phyloP scores from a whole-genome alignment of 2,329 filamentous ascomycete genomes.

The Colletotrichum lentis region DNA sequence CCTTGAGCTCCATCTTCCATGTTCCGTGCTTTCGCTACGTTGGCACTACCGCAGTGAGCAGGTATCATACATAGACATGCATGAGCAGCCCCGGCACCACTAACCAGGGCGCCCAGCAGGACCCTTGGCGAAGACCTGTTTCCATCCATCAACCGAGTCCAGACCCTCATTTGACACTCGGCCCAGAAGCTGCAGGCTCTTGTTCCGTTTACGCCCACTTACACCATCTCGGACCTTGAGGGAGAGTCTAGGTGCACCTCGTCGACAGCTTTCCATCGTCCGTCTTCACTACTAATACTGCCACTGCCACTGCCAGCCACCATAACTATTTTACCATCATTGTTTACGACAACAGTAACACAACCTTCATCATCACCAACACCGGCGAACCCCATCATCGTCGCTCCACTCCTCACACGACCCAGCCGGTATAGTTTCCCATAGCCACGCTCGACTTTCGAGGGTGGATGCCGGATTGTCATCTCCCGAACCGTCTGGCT shows the following conservation, averaged over 20 bases:
- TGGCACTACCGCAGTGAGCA: slow-evolving; percentile 17
- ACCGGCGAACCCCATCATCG: slow-evolving; percentile 3
- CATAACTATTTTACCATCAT: background rate
- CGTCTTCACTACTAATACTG: background rate
- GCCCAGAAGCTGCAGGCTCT: slow-evolving; percentile 20
- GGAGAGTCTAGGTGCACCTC: background rate
- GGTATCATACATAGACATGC: slow-evolving; percentile 16
- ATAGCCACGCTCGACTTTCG: slow-evolving; percentile 4
- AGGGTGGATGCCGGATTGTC: slow-evolving; percentile 4
- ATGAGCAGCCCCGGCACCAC: slow-evolving; percentile 32
- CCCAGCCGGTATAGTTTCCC: slow-evolving; percentile 14
- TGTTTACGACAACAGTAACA: background rate
- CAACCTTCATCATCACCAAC: background rate
- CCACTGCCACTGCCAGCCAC: background rate
- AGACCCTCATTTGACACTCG: slow-evolving; percentile 27
- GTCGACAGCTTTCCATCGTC: background rate
- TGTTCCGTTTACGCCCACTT: slow-evolving; percentile 20
- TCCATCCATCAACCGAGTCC: slow-evolving; percentile 26
- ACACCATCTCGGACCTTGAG: background rate
- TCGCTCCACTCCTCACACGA: slow-evolving; percentile 23
- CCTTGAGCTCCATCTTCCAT: slow-evolving; percentile 21
- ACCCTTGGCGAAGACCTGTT: slow-evolving; percentile 28
- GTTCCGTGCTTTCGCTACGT: slow-evolving; percentile 28
- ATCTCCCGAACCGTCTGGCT: slow-evolving; percentile 21
- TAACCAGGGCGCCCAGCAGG: slow-evolving; percentile 35